Evolutionary conservation across 192 early-diverging fungal genomes (phyloP), one percentile per base, ranked within the genome.

Genomic region (Entrophospora sp.): DNA sequence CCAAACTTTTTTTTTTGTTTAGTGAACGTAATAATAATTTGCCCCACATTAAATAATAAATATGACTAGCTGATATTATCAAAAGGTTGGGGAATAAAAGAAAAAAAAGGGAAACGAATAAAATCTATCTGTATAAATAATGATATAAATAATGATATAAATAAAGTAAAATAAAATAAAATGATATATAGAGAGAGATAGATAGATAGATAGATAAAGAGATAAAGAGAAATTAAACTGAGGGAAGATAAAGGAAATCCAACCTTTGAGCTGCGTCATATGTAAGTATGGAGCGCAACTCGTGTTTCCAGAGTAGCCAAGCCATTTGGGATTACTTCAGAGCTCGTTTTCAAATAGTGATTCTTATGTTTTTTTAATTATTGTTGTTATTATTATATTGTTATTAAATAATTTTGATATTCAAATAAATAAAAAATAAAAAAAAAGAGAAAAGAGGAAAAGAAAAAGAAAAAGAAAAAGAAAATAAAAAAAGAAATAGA

Each of bases 241-340:
- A 53, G 35, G 64, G 64, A 53, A 66, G 49, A 53, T 53, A 53
- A 42, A 66, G 49, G 64, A 53, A 66, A 37, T 66, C 64, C 64
- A 66, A 66, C 64, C 64, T 66, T 66, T 66, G 64, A 66, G 64
- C 64, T 66, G 64, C 64, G 64, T 53, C 64, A 66, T 38, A 24
- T 12, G 12, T 28, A 44, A 35, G 32, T 64, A 64, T 64, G 62
- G 62, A 64, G 35, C 64, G 64, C 64, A 66, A 66, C 64, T 66
- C 64, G 64, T 30, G 48, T 40, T 30, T 66, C 64, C 64, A 66
- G 61, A 20, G 27, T 20, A 38, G 48, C 14, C 20, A 9, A 65
- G 63, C 22, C 24, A 36, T 59, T 59, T 16, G 35, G 53, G 22
- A 18, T 13, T 24, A 44, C 34, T 20, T 49, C 34, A 62, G 28